Conservation (phyloP, 441 rosid genomes). For the Geranium incanum region DNA sequence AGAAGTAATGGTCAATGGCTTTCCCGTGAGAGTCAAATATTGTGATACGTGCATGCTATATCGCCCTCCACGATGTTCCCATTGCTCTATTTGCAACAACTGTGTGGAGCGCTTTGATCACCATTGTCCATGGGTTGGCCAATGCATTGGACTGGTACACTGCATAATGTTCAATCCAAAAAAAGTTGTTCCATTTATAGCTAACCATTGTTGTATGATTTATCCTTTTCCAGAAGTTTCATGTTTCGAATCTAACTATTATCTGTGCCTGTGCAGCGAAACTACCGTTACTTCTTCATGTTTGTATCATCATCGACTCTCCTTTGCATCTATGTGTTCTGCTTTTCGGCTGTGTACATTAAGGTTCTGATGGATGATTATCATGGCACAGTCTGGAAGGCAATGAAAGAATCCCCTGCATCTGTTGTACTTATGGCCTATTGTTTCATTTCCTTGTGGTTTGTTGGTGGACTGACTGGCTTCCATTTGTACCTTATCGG, state of each 20-base stretch:
- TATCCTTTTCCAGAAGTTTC: background rate
- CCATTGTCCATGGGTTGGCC: slow-evolving; percentile 99
- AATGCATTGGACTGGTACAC: slow-evolving; percentile 87
- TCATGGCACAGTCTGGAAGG: slow-evolving; percentile 64
- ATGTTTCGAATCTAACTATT: slow-evolving; percentile 16
- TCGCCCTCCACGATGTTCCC: slow-evolving; percentile 91
- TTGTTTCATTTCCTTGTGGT: slow-evolving; percentile 81
- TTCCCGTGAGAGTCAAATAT: slow-evolving; percentile 68
- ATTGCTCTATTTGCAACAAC: slow-evolving; percentile 89
- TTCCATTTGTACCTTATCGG: slow-evolving; percentile 84
- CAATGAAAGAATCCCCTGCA: slow-evolving; percentile 85
- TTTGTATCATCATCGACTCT: slow-evolving; percentile 78
- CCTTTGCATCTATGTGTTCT: slow-evolving; percentile 81
- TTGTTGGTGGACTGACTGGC: slow-evolving; percentile 94
- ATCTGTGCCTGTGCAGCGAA: slow-evolving; percentile 53
- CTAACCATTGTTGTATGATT: slow-evolving; percentile 8
- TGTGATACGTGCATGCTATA: slow-evolving; percentile 94
- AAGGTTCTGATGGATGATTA: slow-evolving; percentile 72
- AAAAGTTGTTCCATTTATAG: slow-evolving; percentile 29
- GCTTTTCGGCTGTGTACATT: slow-evolving; percentile 74
- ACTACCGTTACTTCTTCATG: slow-evolving; percentile 94
- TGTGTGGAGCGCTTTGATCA: slow-evolving; percentile 90
- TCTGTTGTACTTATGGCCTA: slow-evolving; percentile 72
- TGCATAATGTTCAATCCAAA: too few species aligned
- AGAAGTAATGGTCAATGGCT: slow-evolving; percentile 71